These are phyloP conservation scores for Rubroboletus pulcherrimus DNA, from an alignment of 768 basidiomycete species.

Conservation along the genomic window DNA sequence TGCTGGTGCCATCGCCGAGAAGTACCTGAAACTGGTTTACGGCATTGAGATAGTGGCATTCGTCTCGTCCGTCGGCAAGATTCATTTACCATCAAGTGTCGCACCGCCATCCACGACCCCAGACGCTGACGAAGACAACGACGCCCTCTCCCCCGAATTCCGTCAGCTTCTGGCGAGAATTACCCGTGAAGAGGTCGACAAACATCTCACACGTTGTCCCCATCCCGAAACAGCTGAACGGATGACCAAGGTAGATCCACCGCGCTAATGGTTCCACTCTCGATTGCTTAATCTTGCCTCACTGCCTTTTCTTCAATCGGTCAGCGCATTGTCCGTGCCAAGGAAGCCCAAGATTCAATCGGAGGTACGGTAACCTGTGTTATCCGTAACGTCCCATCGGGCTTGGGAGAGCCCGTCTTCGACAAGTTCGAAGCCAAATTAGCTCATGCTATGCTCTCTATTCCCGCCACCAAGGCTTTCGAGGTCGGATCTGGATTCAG, in stretches of 20 bases:
- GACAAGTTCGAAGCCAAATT: slow-evolving; percentile 97
- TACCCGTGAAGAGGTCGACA: slow-evolving; percentile 86
- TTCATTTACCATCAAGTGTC: slow-evolving; percentile 64
- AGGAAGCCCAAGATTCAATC: slow-evolving; percentile 88
- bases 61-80: slow-evolving; percentile 93
- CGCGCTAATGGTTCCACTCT: neutral
- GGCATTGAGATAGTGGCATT: slow-evolving; percentile 97
- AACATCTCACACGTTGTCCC: slow-evolving; percentile 83
- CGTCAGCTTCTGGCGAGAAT: slow-evolving; percentile 71
- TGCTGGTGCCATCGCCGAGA: slow-evolving; percentile 97
- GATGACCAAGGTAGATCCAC: slow-evolving; percentile 72
- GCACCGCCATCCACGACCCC: slow-evolving; percentile 38
- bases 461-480: slow-evolving; percentile 97
- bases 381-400: slow-evolving; percentile 83
- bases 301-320: slow-evolving; percentile 7
- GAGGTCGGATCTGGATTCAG: slow-evolving; percentile 97
- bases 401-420: slow-evolving; percentile 95
- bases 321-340: slow-evolving; percentile 91
- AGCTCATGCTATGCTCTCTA: slow-evolving; percentile 97
- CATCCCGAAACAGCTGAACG: slow-evolving; percentile 82
- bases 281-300: slow-evolving; percentile 35
- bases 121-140: slow-evolving; percentile 53
- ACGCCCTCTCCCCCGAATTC: slow-evolving; percentile 82
- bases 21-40: slow-evolving; percentile 81
- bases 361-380: slow-evolving; percentile 98